phyloP scores from a whole-genome alignment of 176 grass and related monocot genomes.

The Zea luxurians region DNA sequence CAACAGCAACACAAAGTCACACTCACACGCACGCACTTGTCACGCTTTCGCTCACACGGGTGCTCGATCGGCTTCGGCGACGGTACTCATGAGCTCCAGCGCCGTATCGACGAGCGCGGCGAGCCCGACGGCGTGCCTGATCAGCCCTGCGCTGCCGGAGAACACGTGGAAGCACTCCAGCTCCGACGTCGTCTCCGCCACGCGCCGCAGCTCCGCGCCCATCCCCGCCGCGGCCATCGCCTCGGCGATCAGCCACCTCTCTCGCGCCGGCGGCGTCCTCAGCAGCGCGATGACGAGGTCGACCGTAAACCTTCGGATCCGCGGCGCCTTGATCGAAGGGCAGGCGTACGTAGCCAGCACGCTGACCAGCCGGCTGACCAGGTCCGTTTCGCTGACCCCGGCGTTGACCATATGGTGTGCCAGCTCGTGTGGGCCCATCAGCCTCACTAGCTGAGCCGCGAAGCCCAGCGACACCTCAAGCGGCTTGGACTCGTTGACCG shows the following conservation, averaged over 20 bases:
- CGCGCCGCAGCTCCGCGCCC: conserved; percentile 30
- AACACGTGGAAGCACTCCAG: conserved; percentile 79
- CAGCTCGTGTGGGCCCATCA: conserved; percentile 47
- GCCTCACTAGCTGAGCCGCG: conserved; percentile 30
- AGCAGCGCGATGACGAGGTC: conserved; percentile 55
- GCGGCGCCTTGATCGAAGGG: conserved; percentile 55
- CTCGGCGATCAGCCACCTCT: not conserved
- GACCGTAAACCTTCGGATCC: conserved; percentile 53
- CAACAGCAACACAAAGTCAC: conserved; percentile 11
- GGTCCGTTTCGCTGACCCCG: not conserved
- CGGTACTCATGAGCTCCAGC: conserved; percentile 26
- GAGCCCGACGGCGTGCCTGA: conserved; percentile 42
- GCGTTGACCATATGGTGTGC: conserved; percentile 16
- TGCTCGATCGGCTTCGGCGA: not conserved
- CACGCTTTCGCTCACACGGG: not conserved
- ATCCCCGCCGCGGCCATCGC: conserved; percentile 43
- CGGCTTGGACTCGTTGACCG: conserved; percentile 21
- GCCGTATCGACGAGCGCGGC: conserved; percentile 49
- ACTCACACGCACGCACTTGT: not conserved
- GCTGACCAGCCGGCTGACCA: conserved; percentile 37
- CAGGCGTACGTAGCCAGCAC: conserved; percentile 40
- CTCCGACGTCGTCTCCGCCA: conserved; percentile 67
- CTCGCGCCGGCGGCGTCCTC: not conserved
- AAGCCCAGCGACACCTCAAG: conserved; percentile 62
- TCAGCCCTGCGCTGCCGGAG: conserved; percentile 61